Evolutionary conservation across 352 stramenopile genomes (phyloP).

Genomic region (Phytophthora fragariaefolia): DNA sequence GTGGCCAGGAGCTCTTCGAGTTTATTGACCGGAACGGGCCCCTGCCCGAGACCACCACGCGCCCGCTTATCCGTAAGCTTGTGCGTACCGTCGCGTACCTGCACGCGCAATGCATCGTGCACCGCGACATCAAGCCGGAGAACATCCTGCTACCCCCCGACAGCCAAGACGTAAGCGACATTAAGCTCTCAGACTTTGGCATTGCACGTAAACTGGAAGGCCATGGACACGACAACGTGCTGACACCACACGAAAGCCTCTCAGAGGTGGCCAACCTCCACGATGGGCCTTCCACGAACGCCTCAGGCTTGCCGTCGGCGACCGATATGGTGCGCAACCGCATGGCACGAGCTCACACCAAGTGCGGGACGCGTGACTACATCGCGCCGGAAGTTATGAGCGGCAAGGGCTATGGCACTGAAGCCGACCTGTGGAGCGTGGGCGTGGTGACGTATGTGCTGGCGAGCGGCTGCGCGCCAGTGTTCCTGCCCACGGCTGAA

Average conservation of each 20-base stretch:
- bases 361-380: conserved; percentile 86
- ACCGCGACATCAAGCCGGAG: conserved; percentile 88
- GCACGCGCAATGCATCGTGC: conserved; percentile 84
- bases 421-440: conserved; percentile 94
- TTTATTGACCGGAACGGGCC: conserved; percentile 80
- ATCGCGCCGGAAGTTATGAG: conserved; percentile 87
- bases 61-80: conserved; percentile 73
- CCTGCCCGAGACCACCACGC: conserved; percentile 69
- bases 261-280: conserved; percentile 70
- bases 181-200: conserved; percentile 87
- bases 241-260: conserved; percentile 78
- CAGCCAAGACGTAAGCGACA: conserved; percentile 67
- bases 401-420: conserved; percentile 93
- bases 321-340: conserved; percentile 62
- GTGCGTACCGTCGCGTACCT: conserved; percentile 86
- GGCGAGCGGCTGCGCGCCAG: conserved; percentile 78
- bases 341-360: conserved; percentile 79
- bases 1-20: conserved; percentile 81
- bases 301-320: conserved; percentile 22
- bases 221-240: conserved; percentile 50
- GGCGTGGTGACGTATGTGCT: conserved; percentile 93
- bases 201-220: conserved; percentile 80
- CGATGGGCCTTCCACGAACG: conserved; percentile 28
- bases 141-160: conserved; percentile 75
- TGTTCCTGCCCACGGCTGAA: conserved; percentile 69